Base-by-base conservation (phyloP, 495 filamentous ascomycete genomes). In the Neurospora tetraspora region DNA sequence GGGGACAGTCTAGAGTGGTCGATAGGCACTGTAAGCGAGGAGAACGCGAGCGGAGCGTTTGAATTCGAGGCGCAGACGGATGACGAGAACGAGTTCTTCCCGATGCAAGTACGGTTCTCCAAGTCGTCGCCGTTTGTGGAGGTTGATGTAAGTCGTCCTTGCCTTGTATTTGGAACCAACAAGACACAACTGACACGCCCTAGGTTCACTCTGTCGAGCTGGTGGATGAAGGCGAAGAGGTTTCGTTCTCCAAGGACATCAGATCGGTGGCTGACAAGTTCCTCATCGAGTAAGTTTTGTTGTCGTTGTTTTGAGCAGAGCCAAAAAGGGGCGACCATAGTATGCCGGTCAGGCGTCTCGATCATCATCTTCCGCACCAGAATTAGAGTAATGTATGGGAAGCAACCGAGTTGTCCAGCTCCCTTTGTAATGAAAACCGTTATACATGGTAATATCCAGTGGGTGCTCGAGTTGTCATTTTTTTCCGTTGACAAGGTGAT, bases 1-100 rank as follows among this genome's bases (percentile, higher is more conserved):
- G 96, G 96, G 3, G 95, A 98, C 80, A 94, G 90, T 77, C 80
- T 98, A 43, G 95, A 98, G 78, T 98, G 95, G 95, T 91, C 89
- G 68, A 91, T 98, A 74, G 93, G 94, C 74, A 86, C 86, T 27
- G 89, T 98, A 68, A 90, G 92, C 77, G 91, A 93, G 72, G 89
- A 88, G 31, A 96, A 96, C 78, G 79, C 90, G 2, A 92, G 87
- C 34, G 95, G 95, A 23, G 89, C 90, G 39, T 98, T 98, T 76
- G 95, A 98, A 79, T 97, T 98, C 73, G 95, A 98, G 82, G 92
- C 93, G 18, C 89, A 91, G 77, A 93, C 93, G 38, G 89, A 90
- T 68, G 89, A 89, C 71, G 95, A 97, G 80, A 89, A 90, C 71
- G 94, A 96, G 73, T 98, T 98, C 83, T 98, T 98, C 90, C 95